Evolutionary conservation across 495 filamentous ascomycete genomes (phyloP).

Genomic region (Podospora tetraspora): DNA sequence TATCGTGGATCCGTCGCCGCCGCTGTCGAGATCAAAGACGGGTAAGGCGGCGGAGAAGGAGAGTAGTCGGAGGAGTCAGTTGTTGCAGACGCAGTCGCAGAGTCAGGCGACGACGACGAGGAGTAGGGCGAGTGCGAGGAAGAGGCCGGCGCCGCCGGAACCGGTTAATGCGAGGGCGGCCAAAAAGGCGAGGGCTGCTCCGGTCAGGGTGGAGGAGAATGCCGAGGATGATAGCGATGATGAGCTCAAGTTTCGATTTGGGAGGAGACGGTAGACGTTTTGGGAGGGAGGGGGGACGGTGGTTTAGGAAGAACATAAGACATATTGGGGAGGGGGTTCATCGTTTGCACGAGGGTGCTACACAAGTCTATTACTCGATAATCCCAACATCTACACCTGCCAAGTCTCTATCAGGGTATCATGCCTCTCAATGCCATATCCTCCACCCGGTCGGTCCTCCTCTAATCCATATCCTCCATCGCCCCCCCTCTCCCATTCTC

Average conservation of each 20-base stretch:
- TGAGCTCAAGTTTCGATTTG: slow-evolving; percentile 49
- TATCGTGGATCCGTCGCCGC: neutral
- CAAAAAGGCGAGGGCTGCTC: slow-evolving; percentile 40
- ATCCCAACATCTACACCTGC: neutral
- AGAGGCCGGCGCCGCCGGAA: slow-evolving; percentile 34
- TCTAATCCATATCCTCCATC: slow-evolving; percentile 67
- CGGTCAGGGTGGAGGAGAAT: slow-evolving; percentile 33
- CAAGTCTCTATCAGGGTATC: slow-evolving; percentile 25
- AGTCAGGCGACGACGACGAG: slow-evolving; percentile 26
- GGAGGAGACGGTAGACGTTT: slow-evolving; percentile 21
- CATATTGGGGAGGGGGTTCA: neutral
- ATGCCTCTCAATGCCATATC: neutral
- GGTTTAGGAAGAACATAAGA: slow-evolving; percentile 34
- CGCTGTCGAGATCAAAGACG: slow-evolving; percentile 24
- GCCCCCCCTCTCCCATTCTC: slow-evolving; percentile 19
- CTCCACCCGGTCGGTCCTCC: neutral
- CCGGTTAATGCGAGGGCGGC: slow-evolving; percentile 33
- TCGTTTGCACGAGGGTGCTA: neutral
- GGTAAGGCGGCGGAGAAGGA: slow-evolving; percentile 32
- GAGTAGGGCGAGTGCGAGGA: slow-evolving; percentile 19
- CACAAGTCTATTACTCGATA: neutral
- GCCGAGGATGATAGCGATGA: slow-evolving; percentile 47
- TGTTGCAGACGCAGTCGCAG: slow-evolving; percentile 27
- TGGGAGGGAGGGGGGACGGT: neutral
- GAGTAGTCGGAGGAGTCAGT: slow-evolving; percentile 14